Evolutionary conservation across 352 stramenopile species (phyloP), one percentile per base, ranked within the genome.

Genomic region (Phytophthora palmivora): DNA sequence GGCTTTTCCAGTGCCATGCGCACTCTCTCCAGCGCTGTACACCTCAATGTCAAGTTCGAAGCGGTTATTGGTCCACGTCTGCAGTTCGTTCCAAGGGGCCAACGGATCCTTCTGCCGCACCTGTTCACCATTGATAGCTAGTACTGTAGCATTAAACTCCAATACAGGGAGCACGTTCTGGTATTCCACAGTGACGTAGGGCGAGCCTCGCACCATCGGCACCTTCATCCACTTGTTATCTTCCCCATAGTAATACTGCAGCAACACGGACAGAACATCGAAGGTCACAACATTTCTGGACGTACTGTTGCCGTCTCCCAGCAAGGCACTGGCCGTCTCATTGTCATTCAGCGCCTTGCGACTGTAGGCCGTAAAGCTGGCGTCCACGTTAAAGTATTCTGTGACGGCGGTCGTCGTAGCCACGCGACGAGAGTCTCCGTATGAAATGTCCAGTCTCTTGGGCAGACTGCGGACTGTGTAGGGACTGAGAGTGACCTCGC

Each of bases 181-280:
- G 68, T 95, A 96, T 65, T 93, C 79, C 32, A 95, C 79, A 11
- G 88, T 94, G 8, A 95, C 48, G 72, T 94, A 96, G 11, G 88
- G 84, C 12, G 84, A 80, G 15, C 86, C 87, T 6, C 87, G 79
- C 45, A 89, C 74, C 26, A 96, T 62, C 2, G 72, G 66, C 54
- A 50, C 65, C 30, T 77, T 74, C 79, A 88, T 85, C 58, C 54
- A 83, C 67, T 87, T 63, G 38, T 66, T 69, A n/a, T 74, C 55
- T 9, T 71, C 50, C 22, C 68, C 57, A 30, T 76, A 76, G 37
- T 78, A 57, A 59, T 93, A 96, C 47, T 88, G 61, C 46, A 96
- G 56, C 33, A 76, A 72, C 22, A 85, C 84, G 0, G 84, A 87
- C 15, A 94, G 68, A 16, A 72, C 72, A 41, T 95, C 87, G 45